A percentile compares a stretch with the other conserved stretches of the same genome.
These are phyloP conservation scores for Escovopsis sp. DNA, from an alignment of 2,329 filamentous ascomycete genomes.

Conservation along the genomic window DNA sequence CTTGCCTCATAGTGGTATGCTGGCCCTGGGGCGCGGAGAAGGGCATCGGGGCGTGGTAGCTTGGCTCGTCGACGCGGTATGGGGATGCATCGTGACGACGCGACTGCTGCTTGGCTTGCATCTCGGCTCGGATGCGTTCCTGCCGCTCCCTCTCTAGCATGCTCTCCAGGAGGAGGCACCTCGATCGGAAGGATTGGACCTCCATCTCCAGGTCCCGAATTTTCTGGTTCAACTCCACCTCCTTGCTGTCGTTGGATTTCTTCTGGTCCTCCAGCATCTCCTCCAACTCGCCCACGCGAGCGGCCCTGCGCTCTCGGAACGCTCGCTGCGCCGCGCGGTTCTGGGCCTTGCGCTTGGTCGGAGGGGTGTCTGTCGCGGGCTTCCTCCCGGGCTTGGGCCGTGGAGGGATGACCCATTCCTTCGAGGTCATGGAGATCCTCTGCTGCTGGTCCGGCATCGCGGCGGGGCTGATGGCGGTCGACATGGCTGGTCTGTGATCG, in stretches of 20 bases:
- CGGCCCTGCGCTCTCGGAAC: conserved; percentile 75
- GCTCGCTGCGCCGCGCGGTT: conserved; percentile 84
- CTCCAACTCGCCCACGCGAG: conserved; percentile 64
- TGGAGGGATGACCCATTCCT: conserved; percentile 75
- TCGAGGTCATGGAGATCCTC: conserved; percentile 53
- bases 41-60: conserved; percentile 11
- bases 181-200: conserved; percentile 47
- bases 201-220: conserved; percentile 47
- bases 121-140: conserved; percentile 28
- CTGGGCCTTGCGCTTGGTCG: conserved; percentile 86
- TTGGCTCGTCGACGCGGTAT: conserved; percentile 14
- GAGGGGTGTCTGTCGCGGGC: conserved; percentile 81
- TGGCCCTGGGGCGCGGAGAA: conserved; percentile 15
- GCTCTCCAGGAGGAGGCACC: conserved; percentile 47
- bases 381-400: conserved; percentile 84
- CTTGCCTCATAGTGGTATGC: conserved; percentile 14
- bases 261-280: conserved; percentile 48
- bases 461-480: conserved; percentile 28
- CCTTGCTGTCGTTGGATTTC: conserved; percentile 38
- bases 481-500: conserved; percentile 30
- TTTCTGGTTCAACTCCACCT: conserved; percentile 41
- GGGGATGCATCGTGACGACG: conserved; percentile 15
- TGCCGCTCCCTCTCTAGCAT: conserved; percentile 44
- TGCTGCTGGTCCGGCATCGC: conserved; percentile 24
- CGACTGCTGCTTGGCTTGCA: conserved; percentile 21